Conservation (phyloP, 345 rosid genomes). For the Rhizophora apiculata region DNA sequence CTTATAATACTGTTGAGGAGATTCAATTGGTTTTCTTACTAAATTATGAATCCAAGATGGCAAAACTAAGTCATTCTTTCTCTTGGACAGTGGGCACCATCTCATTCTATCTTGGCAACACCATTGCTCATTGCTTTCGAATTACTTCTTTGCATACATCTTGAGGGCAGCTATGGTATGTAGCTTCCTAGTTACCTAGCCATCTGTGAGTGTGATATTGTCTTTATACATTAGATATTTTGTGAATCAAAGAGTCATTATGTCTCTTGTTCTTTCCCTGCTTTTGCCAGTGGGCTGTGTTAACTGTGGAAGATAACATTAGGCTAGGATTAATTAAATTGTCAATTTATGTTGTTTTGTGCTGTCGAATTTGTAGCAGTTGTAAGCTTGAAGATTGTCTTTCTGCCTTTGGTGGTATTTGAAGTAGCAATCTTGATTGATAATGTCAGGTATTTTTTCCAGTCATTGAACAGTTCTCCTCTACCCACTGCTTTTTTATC, state of each 20-base stretch:
- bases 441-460: constrained; percentile 68
- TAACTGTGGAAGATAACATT: neutral
- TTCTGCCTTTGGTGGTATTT: constrained; percentile 69
- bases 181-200: neutral
- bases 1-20: neutral
- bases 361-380: constrained; percentile 45
- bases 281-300: neutral
- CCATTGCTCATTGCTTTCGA: constrained; percentile 88
- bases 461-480: neutral
- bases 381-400: constrained; percentile 75
- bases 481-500: neutral
- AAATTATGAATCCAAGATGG: neutral
- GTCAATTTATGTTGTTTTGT: constrained; percentile 20
- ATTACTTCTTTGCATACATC: constrained; percentile 71
- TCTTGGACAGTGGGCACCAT: constrained; percentile 89
- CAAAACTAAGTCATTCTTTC: constrained; percentile 13
- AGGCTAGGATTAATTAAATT: constrained; percentile 1
- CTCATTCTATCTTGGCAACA: constrained; percentile 64
- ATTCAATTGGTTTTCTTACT: neutral
- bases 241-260: too few species aligned
- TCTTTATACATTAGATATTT: too few species aligned
- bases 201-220: too few species aligned
- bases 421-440: constrained; percentile 72
- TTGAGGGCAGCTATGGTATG: constrained; percentile 61
- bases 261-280: neutral